phyloP scores from a whole-genome alignment of 257 asterid species.

The Nemophila menziesii region DNA sequence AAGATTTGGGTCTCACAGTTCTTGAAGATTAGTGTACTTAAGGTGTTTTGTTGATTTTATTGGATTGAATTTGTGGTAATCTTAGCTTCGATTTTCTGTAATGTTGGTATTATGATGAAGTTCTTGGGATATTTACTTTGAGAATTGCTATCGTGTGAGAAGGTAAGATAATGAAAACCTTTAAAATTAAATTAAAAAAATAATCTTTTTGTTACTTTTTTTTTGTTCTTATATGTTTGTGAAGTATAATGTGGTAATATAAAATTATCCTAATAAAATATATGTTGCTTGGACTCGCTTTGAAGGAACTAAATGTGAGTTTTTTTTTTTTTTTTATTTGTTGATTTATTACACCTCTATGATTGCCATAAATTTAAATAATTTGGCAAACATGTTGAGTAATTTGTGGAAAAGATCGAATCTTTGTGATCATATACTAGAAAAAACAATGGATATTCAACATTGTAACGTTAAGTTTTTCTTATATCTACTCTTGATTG shows the following conservation, averaged over 20 bases:
- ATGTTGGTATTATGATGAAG: conserved; percentile 22
- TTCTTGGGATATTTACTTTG: conserved; percentile 55
- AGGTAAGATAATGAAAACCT: conserved; percentile 29
- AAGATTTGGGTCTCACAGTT: conserved; percentile 15
- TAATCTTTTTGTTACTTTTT: conserved; percentile 3
- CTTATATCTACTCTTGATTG: conserved; percentile 12
- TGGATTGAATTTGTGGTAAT: conserved; percentile 23
- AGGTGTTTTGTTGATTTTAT: conserved; percentile 12
- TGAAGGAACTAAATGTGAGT: conserved; percentile 6
- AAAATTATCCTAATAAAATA: conserved; percentile 11
- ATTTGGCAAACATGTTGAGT: not conserved
- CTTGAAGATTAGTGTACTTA: conserved; percentile 10
- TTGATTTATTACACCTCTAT: not conserved
- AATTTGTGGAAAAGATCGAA: not conserved
- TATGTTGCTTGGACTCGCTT: conserved; percentile 29
- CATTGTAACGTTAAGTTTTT: not conserved
- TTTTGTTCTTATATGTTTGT: conserved; percentile 6
- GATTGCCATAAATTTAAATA: not conserved
- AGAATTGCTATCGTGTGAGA: conserved; percentile 21
- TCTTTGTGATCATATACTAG: not conserved
- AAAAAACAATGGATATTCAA: not conserved
- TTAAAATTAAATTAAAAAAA: not conserved
- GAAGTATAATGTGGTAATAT: conserved; percentile 9
- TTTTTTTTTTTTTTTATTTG: conserved; percentile 8
- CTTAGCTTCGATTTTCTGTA: conserved; percentile 14